Evolutionary conservation across 2,329 filamentous ascomycete genomes (phyloP).

Genomic region (Ophiocordyceps camponoti-floridani): DNA sequence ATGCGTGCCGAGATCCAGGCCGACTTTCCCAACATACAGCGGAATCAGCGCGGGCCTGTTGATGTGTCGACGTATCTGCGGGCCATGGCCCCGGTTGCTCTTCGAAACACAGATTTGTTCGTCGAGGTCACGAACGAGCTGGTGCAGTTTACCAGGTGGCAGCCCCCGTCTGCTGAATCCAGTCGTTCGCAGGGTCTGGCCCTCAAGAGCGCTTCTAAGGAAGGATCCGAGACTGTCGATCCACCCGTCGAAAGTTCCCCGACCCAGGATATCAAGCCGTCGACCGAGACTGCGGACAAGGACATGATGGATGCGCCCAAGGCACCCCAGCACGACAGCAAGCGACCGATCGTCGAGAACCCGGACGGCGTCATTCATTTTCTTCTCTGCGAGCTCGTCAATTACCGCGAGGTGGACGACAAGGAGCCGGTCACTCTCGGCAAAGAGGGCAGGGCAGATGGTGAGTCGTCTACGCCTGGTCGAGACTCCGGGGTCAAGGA

Average conservation of each 20-base stretch:
- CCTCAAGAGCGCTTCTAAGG: conserved; percentile 20
- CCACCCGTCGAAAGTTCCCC: conserved; percentile 4
- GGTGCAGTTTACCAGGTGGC: conserved; percentile 52
- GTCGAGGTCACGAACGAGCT: conserved; percentile 76
- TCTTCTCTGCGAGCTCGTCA: conserved; percentile 76
- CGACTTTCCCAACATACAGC: conserved; percentile 44
- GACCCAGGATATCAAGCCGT: conserved; percentile 33
- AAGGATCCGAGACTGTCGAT: conserved; percentile 3
- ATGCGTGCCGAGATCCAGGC: conserved; percentile 78
- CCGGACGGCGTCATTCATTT: conserved; percentile 94
- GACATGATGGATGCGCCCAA: conserved; percentile 50
- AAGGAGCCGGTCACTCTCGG: conserved; percentile 37
- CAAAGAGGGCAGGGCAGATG: conserved; percentile 22
- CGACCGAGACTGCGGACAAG: conserved; percentile 40
- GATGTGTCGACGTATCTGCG: conserved; percentile 62
- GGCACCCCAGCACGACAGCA: conserved; percentile 39
- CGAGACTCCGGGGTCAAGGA: conserved; percentile 14
- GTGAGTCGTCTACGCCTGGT: conserved; percentile 11
- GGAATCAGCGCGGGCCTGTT: conserved; percentile 30
- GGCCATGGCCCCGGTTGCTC: conserved; percentile 57
- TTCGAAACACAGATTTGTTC: conserved; percentile 73
- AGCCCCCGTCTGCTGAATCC: conserved; percentile 15
- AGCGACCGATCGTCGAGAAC: conserved; percentile 73
- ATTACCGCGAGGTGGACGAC: conserved; percentile 84
- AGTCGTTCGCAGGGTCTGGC: conserved; percentile 17